Evolutionary conservation across 768 basidiomycete genomes (phyloP), one percentile per base, ranked within the genome.

Genomic region (Heimioporus sp.): DNA sequence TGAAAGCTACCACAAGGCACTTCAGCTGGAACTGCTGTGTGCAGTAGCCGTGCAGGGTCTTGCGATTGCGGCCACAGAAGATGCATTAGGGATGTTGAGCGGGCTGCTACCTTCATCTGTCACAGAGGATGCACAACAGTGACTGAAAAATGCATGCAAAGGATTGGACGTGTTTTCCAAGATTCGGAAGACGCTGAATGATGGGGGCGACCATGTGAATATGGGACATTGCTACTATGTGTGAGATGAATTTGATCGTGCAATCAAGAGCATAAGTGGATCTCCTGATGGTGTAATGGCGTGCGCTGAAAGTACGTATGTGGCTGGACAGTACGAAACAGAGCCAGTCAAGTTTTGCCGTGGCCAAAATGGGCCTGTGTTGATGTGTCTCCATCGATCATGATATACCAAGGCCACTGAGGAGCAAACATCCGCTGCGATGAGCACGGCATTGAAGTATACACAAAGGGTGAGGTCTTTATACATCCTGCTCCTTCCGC

Each of bases 181-280:
- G 70, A 87, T 98, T 46, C 80, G 92, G 49, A 97, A 98, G 72
- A 87, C 85, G 2, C 72, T 93, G 48, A 80, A 82, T 52, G 81
- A 83, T 39, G 92, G 90, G 8, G 89, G 89, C 53, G 93, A 97
- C 5, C 93, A 95, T 64, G 76, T 92, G 63, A 99, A 99, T 67
- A 95, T 98, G 77, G 97, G 95, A 0, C 97, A 98, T 63, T 97
- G 94, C 62, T 90, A 94, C 66, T 96, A 92, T 64, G 81, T 83
- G 17, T 79, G 92, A 45, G 96, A 97, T 53, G 96, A 99, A 66
- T 97, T 87, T 65, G 96, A 98, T 57, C 80, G 90, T 44, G 96
- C 97, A 1, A 95, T 98, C 56, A 95, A 99, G 70, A 90, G 91
- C 63, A 96, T 97, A 65, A 67, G 85, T 76, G 3, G 15, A 13